phyloP scores from a whole-genome alignment of 331 rosid species.

The Quercus phellos region DNA sequence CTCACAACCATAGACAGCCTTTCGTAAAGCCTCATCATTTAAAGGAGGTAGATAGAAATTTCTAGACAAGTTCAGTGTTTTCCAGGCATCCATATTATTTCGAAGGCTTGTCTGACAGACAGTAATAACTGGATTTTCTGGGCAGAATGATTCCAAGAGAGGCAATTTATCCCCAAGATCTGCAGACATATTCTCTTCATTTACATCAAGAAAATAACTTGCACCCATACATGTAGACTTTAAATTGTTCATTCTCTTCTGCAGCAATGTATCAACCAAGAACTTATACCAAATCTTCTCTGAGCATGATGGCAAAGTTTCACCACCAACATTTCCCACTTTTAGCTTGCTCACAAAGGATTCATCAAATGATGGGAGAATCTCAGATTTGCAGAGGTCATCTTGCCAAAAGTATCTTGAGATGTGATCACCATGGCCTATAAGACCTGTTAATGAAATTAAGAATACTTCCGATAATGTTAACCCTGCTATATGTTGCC shows the following conservation, averaged over 20 bases:
- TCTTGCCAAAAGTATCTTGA: constrained; percentile 57
- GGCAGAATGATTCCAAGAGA: constrained; percentile 44
- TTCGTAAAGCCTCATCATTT: constrained; percentile 66
- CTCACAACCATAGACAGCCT: constrained; percentile 60
- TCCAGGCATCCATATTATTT: constrained; percentile 51
- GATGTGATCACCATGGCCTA: constrained; percentile 82
- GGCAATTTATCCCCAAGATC: constrained; percentile 28
- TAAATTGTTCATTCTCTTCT: constrained; percentile 38
- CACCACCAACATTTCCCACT: constrained; percentile 29
- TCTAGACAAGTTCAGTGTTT: constrained; percentile 60
- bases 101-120: constrained; percentile 53
- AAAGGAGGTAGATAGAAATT: constrained; percentile 71
- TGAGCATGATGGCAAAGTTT: constrained; percentile 31
- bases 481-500: constrained; percentile 56
- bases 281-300: constrained; percentile 71
- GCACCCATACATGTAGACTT: constrained; percentile 33
- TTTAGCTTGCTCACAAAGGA: constrained; percentile 27
- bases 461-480: constrained; percentile 80
- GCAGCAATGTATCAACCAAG: constrained; percentile 54
- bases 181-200: constrained; percentile 31
- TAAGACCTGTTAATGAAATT: constrained; percentile 75
- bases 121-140: constrained; percentile 72
- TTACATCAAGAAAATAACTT: constrained; percentile 10
- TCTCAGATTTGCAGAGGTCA: constrained; percentile 30
- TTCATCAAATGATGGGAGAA: constrained; percentile 27